Evolutionary conservation across 1,284 basidiomycete species (phyloP), one percentile per base, ranked within the genome.

Genomic region (Kwoniella shivajii): DNA sequence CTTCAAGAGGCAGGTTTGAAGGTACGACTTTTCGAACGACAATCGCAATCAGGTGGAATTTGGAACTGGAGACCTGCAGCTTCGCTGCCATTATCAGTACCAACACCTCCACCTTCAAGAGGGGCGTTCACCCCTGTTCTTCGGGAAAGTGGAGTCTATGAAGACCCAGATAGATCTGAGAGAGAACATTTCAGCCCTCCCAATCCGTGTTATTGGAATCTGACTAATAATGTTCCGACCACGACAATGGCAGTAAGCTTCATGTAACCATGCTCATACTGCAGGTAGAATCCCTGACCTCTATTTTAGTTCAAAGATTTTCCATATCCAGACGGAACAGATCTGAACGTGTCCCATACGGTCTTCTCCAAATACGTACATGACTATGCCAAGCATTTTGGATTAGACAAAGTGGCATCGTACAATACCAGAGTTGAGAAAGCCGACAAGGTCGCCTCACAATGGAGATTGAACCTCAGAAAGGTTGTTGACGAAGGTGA

Each of bases 371-470:
- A 43, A 18, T 73, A 75, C 38, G 46, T 73, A n/a, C 72, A 68
- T 36, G 59, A 63, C 24, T 80, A 79, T 46, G 77, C 57, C 46
- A 64, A 22, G 57, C 71, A 37, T 79, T 81, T 69, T 74, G 80
- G 27, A 76, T 78, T 49, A 52, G 81, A 82, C 53, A 66, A 69
- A 0, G 59, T 79, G n/a, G 67, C 77, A 1, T 75, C 73, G 0
- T 83, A 80, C 67, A 80, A 81, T 62, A 84, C 83, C 0, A 79
- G 83, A 0, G 82, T 84, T 0, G 82, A 84, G 61, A 73, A 67
- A 3, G 74, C 80, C 7, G 74, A 80, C 50, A 82, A 83, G 57
- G 62, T 76, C 24, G 70, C 51, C 3, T 50, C 53, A 16, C 60
- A 50, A 30, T 72, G 67, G 69, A 42, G 47, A 11, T 54, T 71